Evolutionary conservation across 2,329 filamentous ascomycete species (phyloP), one percentile per base, ranked within the genome.

Genomic region (Rutstroemia sp.): DNA sequence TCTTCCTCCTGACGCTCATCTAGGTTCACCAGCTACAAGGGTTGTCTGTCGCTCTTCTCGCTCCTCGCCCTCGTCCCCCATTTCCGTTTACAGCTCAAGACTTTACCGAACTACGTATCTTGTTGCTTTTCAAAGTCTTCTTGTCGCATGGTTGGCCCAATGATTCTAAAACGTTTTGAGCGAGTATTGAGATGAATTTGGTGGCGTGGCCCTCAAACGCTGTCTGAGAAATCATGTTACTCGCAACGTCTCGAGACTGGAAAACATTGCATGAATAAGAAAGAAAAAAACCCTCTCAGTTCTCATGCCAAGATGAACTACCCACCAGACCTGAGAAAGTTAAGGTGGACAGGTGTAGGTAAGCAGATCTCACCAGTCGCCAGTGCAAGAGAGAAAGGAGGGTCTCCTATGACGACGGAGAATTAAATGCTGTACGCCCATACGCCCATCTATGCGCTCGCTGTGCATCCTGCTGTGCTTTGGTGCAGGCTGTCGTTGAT

Each of bases 231-330:
- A 38, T 55, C 23, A 38, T 55, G 46, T 55, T 37, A 55, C 53
- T 45, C 47, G 18, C 10, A 51, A 51, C 44, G 53, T 55, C 53
- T 55, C 53, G 47, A 55, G 52, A 30, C 30, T 51, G 37, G 47
- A 50, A 48, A 30, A 34, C 25, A 55, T 55, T 18, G 38, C 45
- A 55, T 54, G 19, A 49, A 37, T 21, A 46, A 18, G 50, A 10
- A 9, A 47, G 9, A 27, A 23, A 37, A 38, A 21, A 42, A 42
- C 5, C n/a, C 9, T 18, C n/a, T 19, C n/a, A 19, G 9, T 16
- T 14, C 18, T 44, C 19, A 44, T 10, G 41, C n/a, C 41, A 5
- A 44, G 8, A 27, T 18, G 19, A 39, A n/a, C 44, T 41, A 41
- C 14, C 18, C 18, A 41, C 14, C 27, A 10, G 8, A 8, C 27